Percentiles rank a stretch among this genome's conserved stretches.
Evolutionary conservation across 2,329 filamentous ascomycete species (phyloP).

Genomic region (Fonsecaea pedrosoi): DNA sequence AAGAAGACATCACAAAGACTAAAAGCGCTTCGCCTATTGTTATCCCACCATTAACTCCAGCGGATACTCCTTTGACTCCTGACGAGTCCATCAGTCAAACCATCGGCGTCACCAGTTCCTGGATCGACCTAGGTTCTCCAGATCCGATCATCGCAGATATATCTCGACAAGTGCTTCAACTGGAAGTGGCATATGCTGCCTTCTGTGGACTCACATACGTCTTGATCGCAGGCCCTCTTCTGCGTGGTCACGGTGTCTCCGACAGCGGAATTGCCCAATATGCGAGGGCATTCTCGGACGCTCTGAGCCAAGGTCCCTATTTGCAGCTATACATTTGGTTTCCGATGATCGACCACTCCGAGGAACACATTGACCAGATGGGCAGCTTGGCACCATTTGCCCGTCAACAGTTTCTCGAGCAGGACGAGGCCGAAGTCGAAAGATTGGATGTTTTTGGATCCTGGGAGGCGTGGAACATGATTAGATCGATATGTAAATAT

Average conservation of each 20-base stretch:
- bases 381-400: conserved; percentile 54
- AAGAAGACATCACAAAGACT: conserved; percentile 50
- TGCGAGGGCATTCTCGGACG: conserved; percentile 82
- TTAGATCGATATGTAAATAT: conserved; percentile 86
- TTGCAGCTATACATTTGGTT: conserved; percentile 81
- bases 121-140: conserved; percentile 86
- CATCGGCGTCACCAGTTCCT: conserved; percentile 81
- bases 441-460: conserved; percentile 74
- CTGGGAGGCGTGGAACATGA: conserved; percentile 94
- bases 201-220: conserved; percentile 90
- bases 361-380: conserved; percentile 56
- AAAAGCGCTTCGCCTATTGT: conserved; percentile 50
- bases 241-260: conserved; percentile 62
- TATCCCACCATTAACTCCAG: conserved; percentile 50
- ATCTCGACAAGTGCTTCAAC: conserved; percentile 85
- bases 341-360: conserved; percentile 79
- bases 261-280: conserved; percentile 70
- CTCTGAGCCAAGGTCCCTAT: conserved; percentile 74
- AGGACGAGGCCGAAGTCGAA: conserved; percentile 45
- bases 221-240: conserved; percentile 77
- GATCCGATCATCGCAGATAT: conserved; percentile 84
- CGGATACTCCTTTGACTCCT: conserved; percentile 71
- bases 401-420: conserved; percentile 48
- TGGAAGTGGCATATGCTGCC: conserved; percentile 92
- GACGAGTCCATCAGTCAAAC: conserved; percentile 81